A percentile compares a stretch with the other conserved stretches of the same genome.
These are phyloP conservation scores for Jatropha podagrica DNA, from an alignment of 441 rosid species.

Conservation along the genomic window DNA sequence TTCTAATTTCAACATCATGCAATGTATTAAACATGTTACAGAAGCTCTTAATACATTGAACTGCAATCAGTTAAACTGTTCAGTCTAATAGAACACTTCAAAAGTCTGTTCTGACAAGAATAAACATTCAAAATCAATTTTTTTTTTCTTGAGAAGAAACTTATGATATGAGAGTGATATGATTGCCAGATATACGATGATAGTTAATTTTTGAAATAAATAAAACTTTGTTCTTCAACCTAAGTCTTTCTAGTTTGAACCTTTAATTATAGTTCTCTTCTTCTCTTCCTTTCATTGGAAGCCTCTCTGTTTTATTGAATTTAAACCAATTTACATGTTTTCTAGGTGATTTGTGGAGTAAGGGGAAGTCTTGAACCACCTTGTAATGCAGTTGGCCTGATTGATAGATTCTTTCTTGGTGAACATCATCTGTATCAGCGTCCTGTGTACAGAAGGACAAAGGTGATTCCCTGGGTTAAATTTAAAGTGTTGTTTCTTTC, in stretches of 20 bases:
- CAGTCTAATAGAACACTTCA: too few relatives aligned
- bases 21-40: too few relatives aligned
- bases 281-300: neutral
- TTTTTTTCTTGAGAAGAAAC: neutral
- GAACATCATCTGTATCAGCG: slow-evolving; percentile 52
- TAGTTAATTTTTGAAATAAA: neutral
- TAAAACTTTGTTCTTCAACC: slow-evolving; percentile 1
- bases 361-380: slow-evolving; percentile 66
- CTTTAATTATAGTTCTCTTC: neutral
- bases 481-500: slow-evolving; percentile 4
- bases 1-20: too few relatives aligned
- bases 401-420: slow-evolving; percentile 54
- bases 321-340: slow-evolving; percentile 1
- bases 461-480: slow-evolving; percentile 34
- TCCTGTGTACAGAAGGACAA: slow-evolving; percentile 55
- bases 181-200: too few relatives aligned
- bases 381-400: slow-evolving; percentile 61
- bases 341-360: slow-evolving; percentile 54
- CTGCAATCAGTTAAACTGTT: too few relatives aligned
- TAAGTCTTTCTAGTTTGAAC: neutral
- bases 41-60: too few relatives aligned
- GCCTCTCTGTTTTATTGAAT: slow-evolving; percentile 11
- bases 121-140: neutral
- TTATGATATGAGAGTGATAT: neutral
- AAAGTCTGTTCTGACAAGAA: neutral